Evolutionary conservation across 352 stramenopile species (phyloP).

Genomic region (Pythium diclinum): DNA sequence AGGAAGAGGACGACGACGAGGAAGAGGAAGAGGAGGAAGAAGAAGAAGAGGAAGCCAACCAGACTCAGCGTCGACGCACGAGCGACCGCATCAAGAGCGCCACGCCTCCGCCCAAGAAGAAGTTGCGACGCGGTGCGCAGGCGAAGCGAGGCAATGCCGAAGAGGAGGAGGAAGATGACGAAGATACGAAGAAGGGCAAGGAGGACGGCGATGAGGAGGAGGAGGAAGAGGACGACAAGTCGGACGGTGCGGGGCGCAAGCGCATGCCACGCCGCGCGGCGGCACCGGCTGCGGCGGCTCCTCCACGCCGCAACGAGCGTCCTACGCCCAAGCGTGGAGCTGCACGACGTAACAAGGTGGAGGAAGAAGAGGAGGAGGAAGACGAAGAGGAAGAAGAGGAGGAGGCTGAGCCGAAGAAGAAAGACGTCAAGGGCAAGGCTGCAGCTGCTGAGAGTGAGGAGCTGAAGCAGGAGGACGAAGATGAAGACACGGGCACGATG

Average conservation of each 20-base stretch:
- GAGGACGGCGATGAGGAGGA: constrained; percentile 18
- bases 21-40: constrained; percentile 48
- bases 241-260: constrained; percentile 8
- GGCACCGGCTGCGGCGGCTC: background rate
- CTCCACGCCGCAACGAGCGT: constrained; percentile 2
- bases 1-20: constrained; percentile 36
- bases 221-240: constrained; percentile 11
- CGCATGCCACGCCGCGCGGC: constrained; percentile 19
- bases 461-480: constrained; percentile 28
- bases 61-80: constrained; percentile 26
- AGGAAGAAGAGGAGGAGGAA: constrained; percentile 19
- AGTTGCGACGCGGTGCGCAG: constrained; percentile 11
- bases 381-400: constrained; percentile 32
- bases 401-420: constrained; percentile 33
- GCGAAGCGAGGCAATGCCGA: constrained; percentile 3
- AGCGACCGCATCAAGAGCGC: constrained; percentile 25
- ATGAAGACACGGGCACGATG: constrained; percentile 17
- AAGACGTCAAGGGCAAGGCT: constrained; percentile 18
- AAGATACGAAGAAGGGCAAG: constrained; percentile 3
- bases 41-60: constrained; percentile 35
- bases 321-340: constrained; percentile 1
- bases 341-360: constrained; percentile 17
- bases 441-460: background rate
- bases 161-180: constrained; percentile 9
- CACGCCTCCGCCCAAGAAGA: constrained; percentile 23